Evolutionary conservation across 164 flowering plant species (phyloP).

Genomic region (Cinnamomum chago): DNA sequence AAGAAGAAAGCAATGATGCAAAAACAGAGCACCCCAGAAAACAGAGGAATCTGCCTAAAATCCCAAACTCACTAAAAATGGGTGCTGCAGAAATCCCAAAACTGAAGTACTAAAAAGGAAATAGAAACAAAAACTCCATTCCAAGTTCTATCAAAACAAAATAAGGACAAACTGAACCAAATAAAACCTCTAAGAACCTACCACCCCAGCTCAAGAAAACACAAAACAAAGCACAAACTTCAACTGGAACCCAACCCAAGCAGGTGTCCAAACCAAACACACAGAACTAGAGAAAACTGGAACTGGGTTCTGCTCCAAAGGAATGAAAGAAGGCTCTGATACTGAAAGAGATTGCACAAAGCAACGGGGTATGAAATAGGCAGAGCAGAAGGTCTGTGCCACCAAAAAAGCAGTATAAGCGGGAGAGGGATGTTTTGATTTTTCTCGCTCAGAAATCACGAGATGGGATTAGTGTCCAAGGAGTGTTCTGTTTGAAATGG

Average conservation of each 20-base stretch:
- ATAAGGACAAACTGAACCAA: too few species aligned
- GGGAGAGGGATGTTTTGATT: background rate
- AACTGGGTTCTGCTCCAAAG: slow-evolving; percentile 7
- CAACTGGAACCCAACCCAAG: slow-evolving; percentile 6
- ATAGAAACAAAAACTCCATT: background rate
- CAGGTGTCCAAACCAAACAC: slow-evolving; percentile 1
- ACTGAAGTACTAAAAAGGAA: background rate
- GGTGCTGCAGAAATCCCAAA: too few species aligned
- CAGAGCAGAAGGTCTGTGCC: background rate
- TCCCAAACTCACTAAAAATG: background rate
- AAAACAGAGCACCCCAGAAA: background rate
- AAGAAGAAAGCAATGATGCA: background rate
- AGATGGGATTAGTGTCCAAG: background rate
- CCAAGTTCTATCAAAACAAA: background rate
- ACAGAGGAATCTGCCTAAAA: background rate
- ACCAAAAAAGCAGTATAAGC: background rate
- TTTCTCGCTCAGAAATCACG: background rate
- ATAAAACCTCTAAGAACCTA: background rate
- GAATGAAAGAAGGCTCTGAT: slow-evolving; percentile 10
- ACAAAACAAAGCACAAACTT: slow-evolving; percentile 7
- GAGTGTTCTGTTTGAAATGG: too few species aligned
- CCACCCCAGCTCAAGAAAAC: background rate
- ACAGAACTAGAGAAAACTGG: background rate
- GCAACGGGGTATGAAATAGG: slow-evolving; percentile 13
- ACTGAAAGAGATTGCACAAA: slow-evolving; percentile 17